Evolutionary conservation across 2,329 filamentous ascomycete genomes (phyloP).

Genomic region (Gaeumannomyces tritici): DNA sequence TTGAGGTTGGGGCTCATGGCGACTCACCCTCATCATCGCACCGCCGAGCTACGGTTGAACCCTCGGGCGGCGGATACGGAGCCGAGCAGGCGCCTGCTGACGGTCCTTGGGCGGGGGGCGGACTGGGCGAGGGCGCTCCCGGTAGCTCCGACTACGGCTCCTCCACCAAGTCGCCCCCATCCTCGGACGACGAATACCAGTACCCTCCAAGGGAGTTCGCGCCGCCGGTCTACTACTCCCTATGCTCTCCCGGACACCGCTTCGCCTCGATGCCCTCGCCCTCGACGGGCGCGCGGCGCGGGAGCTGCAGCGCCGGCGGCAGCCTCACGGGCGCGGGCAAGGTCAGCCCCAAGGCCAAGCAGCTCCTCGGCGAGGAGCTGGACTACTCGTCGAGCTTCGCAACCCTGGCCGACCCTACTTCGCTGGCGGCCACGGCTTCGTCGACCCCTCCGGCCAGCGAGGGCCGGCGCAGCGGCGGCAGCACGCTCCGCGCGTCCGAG

Average conservation of each 20-base stretch:
- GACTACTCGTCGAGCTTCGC: slow-evolving; percentile 1
- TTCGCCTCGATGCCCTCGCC: background rate
- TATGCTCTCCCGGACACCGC: background rate
- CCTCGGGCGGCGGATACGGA: background rate
- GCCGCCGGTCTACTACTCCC: background rate
- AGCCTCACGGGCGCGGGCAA: background rate
- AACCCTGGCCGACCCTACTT: background rate
- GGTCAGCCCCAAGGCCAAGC: slow-evolving; percentile 3
- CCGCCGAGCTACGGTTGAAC: too few species aligned
- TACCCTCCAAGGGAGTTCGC: background rate
- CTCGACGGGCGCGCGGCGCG: background rate
- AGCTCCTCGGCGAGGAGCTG: slow-evolving; percentile 1
- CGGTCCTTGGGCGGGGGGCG: background rate
- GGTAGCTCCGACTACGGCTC: background rate
- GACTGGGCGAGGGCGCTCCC: background rate
- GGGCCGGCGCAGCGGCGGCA: background rate
- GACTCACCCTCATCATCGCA: background rate
- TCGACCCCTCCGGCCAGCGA: background rate
- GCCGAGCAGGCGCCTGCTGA: background rate
- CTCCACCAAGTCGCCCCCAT: background rate
- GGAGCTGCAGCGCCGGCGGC: background rate
- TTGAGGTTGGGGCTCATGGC: background rate
- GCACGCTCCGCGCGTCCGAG: background rate
- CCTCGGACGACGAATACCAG: background rate
- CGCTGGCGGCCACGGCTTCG: background rate